A percentile compares a stretch with the other conserved stretches of the same genome.
Evolutionary conservation across 1,139 yeast species (phyloP).

Genomic region (Pichia inconspicua): DNA sequence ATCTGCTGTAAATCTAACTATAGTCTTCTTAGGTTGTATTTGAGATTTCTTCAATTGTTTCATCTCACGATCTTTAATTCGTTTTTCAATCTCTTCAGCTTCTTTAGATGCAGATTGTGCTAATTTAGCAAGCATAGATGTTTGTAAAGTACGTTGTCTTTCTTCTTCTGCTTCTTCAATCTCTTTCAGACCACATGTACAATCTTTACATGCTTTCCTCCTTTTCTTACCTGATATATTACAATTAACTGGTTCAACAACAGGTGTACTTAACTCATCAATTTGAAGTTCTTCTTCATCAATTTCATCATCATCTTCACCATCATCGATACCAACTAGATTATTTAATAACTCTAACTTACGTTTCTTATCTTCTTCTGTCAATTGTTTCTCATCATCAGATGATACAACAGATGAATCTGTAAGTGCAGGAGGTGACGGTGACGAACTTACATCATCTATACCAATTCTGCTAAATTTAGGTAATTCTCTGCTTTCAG

Average conservation of each 20-base stretch:
- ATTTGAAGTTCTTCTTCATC: constrained; percentile 32
- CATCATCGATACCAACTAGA: constrained; percentile 37
- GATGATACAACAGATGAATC: constrained; percentile 31
- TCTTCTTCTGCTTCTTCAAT: constrained; percentile 51
- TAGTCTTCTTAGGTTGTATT: constrained; percentile 18
- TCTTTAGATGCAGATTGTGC: constrained; percentile 47
- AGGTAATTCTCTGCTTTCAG: not conserved
- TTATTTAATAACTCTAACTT: constrained; percentile 33
- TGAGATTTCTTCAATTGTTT: constrained; percentile 40
- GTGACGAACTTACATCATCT: not conserved
- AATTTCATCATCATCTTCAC: constrained; percentile 29
- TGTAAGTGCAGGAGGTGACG: constrained; percentile 31
- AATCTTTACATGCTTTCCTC: constrained; percentile 90
- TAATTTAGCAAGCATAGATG: constrained; percentile 38
- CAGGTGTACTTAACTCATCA: constrained; percentile 22
- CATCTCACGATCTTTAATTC: constrained; percentile 30
- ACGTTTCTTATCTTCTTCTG: constrained; percentile 32
- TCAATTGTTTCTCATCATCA: constrained; percentile 30
- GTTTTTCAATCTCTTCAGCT: constrained; percentile 47
- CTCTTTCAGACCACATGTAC: constrained; percentile 94
- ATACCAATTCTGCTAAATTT: not conserved
- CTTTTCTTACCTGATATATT: constrained; percentile 48
- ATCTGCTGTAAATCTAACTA: constrained; percentile 49
- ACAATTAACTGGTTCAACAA: constrained; percentile 41
- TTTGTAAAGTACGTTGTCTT: constrained; percentile 42